Evolutionary conservation across 2,329 filamentous ascomycete species (phyloP).

Genomic region (Herpotrichia juniperi): DNA sequence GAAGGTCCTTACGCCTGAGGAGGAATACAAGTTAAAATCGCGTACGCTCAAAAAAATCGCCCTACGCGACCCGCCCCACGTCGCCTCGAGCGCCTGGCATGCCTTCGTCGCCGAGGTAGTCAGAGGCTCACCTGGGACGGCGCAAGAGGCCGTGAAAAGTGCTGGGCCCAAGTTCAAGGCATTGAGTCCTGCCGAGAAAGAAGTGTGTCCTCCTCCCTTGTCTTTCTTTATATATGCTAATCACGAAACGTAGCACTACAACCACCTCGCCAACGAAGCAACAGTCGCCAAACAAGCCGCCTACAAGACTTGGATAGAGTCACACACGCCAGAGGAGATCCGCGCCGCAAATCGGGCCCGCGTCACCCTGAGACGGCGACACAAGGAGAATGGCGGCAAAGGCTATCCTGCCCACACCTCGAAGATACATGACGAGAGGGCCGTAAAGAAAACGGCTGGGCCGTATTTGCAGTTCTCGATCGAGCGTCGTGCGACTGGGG

Average conservation of each 20-base stretch:
- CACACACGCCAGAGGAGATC: constrained; percentile 63
- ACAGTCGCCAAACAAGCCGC: constrained; percentile 50
- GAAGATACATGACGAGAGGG: constrained; percentile 60
- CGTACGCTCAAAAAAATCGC: constrained; percentile 45
- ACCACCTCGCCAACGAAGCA: constrained; percentile 57
- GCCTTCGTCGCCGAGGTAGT: constrained; percentile 32
- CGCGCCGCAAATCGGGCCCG: constrained; percentile 65
- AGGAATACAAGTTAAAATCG: constrained; percentile 36
- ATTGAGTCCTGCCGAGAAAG: constrained; percentile 40
- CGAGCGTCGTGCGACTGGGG: constrained; percentile 55
- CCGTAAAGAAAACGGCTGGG: constrained; percentile 50
- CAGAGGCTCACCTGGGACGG: constrained; percentile 2
- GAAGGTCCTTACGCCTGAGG: constrained; percentile 33
- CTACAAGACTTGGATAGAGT: constrained; percentile 61
- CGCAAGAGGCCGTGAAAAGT: constrained; percentile 2
- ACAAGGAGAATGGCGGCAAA: constrained; percentile 11
- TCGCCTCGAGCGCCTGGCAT: constrained; percentile 21
- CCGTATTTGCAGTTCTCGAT: constrained; percentile 52
- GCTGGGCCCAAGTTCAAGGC: constrained; percentile 26
- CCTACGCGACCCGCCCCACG: constrained; percentile 39
- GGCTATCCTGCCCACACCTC: constrained; percentile 10
- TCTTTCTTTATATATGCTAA: constrained; percentile 10
- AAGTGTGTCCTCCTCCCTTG: constrained; percentile 29
- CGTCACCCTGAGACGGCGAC: constrained; percentile 32
- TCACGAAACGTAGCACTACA: constrained; percentile 54